Evolutionary conservation across 192 early-diverging fungal genomes (phyloP), one percentile per base, ranked within the genome.

Genomic region (Mortierella hygrophila): DNA sequence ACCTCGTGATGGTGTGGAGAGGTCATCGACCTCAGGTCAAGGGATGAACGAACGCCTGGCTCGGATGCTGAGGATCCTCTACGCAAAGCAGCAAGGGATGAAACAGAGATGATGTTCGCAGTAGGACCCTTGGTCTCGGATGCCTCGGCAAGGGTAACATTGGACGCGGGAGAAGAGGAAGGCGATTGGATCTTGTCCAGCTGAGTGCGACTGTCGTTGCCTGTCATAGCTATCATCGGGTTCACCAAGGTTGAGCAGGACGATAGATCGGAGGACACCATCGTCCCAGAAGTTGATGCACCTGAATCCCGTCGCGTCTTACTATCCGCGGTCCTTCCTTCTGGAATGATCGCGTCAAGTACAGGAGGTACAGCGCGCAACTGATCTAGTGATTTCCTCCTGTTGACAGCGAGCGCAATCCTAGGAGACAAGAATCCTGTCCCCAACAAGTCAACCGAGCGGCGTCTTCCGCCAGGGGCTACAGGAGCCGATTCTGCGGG

Each of bases 241-340:
- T 72, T 72, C 42, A 76, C 76, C 21, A 80, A 41, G 3, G 84
- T 86, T 18, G 70, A 57, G 55, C 79, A 86, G 5, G 84, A 86
- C 8, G 84, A 81, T 16, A 72, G 84, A 16, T 57, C 84, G 6
- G 84, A 72, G 20, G 68, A 54, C 1, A 86, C 71, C 18, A 77
- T 40, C 16, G 79, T 86, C 10, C 81, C 79, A 11, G 84, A 72
- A 35, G 70, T 86, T 11, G 84, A 86, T 0, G 79, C 84, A 75
- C 81, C 79, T 6, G 84, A 86, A 37, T 79, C 70, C 16, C 84
- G 75, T 74, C 84, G 73, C 2, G 55, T 4, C 46, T 86, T 81
- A 20, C 35, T 20, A 13, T 77, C 78, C 15, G 60, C 5, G 3
- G 29, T 47, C 60, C 55, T 23, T 41, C 3, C n/a, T 68, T 21